These are phyloP conservation scores for Phytophthora vignae DNA, from an alignment of 352 stramenopile species.

Conservation along the genomic window DNA sequence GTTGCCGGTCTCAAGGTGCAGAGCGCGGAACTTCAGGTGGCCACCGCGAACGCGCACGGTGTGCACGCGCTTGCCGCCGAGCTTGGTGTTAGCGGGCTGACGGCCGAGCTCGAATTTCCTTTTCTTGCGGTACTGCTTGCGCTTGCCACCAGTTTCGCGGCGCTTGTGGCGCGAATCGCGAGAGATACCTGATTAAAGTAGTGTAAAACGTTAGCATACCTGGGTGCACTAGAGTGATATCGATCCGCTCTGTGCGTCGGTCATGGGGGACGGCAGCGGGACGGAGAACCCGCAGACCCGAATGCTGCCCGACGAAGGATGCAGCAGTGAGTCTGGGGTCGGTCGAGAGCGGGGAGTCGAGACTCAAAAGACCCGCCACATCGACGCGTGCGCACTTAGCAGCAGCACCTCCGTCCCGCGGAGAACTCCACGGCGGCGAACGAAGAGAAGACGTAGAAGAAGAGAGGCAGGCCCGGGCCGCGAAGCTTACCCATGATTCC, in stretches of 20 bases:
- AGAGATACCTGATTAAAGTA: constrained; percentile 96
- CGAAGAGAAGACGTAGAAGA: constrained; percentile 9
- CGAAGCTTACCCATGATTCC: constrained; percentile 88
- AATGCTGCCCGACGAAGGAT: constrained; percentile 92
- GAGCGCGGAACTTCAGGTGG: constrained; percentile 98
- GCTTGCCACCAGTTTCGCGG: constrained; percentile 99
- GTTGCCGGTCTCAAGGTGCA: constrained; percentile 99
- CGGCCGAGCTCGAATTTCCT: constrained; percentile 99
- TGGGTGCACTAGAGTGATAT: constrained; percentile 1
- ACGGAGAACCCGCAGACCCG: constrained; percentile 61
- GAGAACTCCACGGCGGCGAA: constrained; percentile 36
- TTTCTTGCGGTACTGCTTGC: constrained; percentile 99
- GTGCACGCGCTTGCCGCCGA: constrained; percentile 97
- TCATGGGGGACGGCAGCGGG: constrained; percentile 17
- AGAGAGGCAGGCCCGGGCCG: constrained; percentile 16
- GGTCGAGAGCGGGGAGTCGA: constrained; percentile 38
- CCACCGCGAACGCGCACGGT: constrained; percentile 96
- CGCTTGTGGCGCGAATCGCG: constrained; percentile 99
- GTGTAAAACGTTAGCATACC: constrained; percentile 16
- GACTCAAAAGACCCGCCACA: too few species aligned
- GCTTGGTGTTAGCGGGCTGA: constrained; percentile 98
- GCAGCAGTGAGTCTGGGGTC: constrained; percentile 86
- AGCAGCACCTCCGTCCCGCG: constrained; percentile 47
- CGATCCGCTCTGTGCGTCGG: background rate
- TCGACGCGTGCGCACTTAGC: constrained; percentile 31